Percentiles rank a stretch among this genome's conserved stretches.
Evolutionary conservation across 2,329 filamentous ascomycete species (phyloP).

Genomic region (Epichloe elymi): DNA sequence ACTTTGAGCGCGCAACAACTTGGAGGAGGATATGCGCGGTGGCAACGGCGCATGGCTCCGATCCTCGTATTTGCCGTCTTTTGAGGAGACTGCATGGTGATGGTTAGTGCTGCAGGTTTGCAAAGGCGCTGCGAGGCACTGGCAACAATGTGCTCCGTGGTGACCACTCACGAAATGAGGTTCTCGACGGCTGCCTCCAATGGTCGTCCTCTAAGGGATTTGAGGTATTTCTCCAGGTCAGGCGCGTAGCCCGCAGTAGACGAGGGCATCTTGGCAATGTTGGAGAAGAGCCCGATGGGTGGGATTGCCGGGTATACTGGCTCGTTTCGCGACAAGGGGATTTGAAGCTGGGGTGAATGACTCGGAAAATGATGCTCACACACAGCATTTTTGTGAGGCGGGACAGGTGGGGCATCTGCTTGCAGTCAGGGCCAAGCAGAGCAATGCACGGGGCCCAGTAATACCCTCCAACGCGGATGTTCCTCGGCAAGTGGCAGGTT

Average conservation of each 20-base stretch:
- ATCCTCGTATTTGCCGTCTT: slow-evolving; percentile 75
- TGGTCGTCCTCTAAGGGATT: slow-evolving; percentile 59
- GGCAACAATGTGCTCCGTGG: not conserved
- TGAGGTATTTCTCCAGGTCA: slow-evolving; percentile 64
- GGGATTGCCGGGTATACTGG: not conserved
- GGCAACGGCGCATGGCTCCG: slow-evolving; percentile 78
- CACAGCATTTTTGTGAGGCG: not conserved
- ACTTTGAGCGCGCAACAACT: slow-evolving; percentile 72
- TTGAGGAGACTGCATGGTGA: slow-evolving; percentile 51
- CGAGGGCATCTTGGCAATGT: slow-evolving; percentile 19
- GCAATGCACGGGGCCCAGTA: no score
- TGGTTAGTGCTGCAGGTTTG: not conserved
- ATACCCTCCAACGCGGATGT: no score
- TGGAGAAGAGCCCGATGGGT: not conserved
- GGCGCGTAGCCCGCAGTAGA: slow-evolving; percentile 40
- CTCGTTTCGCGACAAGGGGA: slow-evolving; percentile 3
- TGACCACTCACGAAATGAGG: slow-evolving; percentile 57
- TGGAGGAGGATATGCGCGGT: slow-evolving; percentile 81
- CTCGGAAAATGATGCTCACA: not conserved
- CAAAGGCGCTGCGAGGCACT: not conserved
- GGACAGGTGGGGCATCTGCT: not conserved
- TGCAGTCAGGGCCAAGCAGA: not conserved
- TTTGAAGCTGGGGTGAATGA: not conserved
- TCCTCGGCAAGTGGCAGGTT: not conserved
- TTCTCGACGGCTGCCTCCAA: slow-evolving; percentile 75